Evolutionary conservation across 305 asterid genomes (phyloP).

Genomic region (Fraxinus sp.): DNA sequence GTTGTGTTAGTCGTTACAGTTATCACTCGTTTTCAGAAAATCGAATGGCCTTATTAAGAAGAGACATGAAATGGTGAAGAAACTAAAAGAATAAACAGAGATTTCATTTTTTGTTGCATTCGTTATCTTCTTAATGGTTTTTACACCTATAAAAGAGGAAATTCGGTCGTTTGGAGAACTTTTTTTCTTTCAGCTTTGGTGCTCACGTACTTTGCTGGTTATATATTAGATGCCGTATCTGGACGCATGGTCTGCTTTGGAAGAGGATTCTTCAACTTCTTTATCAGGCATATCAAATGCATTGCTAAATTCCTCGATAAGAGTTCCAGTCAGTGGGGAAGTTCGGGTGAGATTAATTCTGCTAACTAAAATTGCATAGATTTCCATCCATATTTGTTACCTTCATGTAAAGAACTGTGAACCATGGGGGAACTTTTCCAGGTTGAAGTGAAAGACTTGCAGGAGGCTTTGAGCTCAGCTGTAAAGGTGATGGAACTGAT

Average conservation of each 20-base stretch:
- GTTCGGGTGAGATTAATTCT: conserved; percentile 53
- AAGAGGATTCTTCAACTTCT: conserved; percentile 58
- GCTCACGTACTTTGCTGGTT: background rate
- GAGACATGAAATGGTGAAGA: background rate
- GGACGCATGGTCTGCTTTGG: conserved; percentile 68
- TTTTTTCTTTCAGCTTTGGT: background rate
- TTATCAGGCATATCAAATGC: conserved; percentile 53
- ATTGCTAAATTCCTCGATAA: conserved; percentile 55
- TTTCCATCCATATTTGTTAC: background rate
- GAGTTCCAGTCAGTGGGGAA: conserved; percentile 68
- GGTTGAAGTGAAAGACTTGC: conserved; percentile 57
- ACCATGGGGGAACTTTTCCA: conserved; percentile 25
- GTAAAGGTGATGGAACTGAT: conserved; percentile 57
- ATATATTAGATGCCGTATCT: conserved; percentile 63
- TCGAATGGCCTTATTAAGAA: background rate
- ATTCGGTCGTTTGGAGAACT: background rate
- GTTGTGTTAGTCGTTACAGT: background rate
- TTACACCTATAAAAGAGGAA: background rate
- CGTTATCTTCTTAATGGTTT: background rate
- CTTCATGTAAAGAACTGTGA: conserved; percentile 9
- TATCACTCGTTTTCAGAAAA: background rate
- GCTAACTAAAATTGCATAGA: background rate
- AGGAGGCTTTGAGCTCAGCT: conserved; percentile 66
- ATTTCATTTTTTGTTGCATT: background rate
- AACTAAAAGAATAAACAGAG: background rate